A percentile compares a stretch with the other conserved stretches of the same genome.
Conservation (phyloP, 768 basidiomycete genomes). For the Macrocybe gigantea region DNA sequence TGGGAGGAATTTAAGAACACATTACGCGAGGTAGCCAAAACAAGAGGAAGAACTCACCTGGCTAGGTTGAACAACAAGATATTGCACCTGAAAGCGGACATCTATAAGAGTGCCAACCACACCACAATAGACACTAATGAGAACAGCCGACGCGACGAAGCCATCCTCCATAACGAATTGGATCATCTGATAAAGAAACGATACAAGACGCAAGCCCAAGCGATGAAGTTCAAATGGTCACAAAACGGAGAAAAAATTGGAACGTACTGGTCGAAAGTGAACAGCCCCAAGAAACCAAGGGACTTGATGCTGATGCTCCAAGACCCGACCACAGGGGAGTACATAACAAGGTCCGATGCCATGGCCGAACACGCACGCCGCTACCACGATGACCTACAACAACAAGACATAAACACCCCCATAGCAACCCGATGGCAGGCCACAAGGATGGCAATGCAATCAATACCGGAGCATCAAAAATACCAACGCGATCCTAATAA, state of each 20-base stretch:
- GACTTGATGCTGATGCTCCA: conserved; percentile 6
- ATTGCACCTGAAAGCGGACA: no score
- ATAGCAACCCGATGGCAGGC: background rate
- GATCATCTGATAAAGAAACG: conserved; percentile 1
- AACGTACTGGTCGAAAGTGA: conserved; percentile 5
- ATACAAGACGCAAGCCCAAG: conserved; percentile 3
- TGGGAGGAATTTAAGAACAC: no score
- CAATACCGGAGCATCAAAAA: background rate
- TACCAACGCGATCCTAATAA: background rate
- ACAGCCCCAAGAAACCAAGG: conserved; percentile 7
- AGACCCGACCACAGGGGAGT: background rate
- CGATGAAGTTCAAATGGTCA: background rate
- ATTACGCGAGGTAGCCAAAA: no score
- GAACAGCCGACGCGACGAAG: no score
- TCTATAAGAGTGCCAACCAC: no score
- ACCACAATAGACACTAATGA: no score
- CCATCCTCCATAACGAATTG: no score
- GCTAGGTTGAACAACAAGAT: no score
- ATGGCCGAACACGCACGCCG: conserved; percentile 3
- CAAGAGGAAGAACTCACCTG: no score
- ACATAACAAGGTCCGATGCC: background rate
- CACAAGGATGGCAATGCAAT: background rate
- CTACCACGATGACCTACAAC: conserved; percentile 3
- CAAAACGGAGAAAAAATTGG: conserved; percentile 7
- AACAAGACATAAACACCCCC: background rate